Evolutionary conservation across 306 rosid genomes (phyloP), one percentile per base, ranked within the genome.

Genomic region (Cucumis cinereus): DNA sequence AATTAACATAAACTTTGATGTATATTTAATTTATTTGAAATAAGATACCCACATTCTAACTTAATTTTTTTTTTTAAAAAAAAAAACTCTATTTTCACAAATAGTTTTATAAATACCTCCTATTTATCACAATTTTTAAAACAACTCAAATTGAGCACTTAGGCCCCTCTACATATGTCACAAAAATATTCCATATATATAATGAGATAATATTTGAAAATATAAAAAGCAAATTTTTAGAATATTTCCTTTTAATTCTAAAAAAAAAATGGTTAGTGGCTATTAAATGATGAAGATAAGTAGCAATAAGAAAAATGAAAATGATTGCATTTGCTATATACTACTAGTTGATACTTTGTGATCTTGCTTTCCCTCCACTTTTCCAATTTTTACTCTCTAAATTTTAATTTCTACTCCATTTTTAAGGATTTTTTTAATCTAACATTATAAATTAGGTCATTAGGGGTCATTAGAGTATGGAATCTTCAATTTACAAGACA

Each of bases 221-320:
- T 15, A 24, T 15, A 15, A 16, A 61, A 61, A 16, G 43, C 13
- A 62, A 30, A 30, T 30, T 30, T 30, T 30, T 30, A 2, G 0
- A 30, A 30, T 30, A 30, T 15, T 33, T 16, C 7, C 69, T 16
- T 61, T 62, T 30, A 30, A 62, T 12, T 28, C 41, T 59, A 26
- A 60, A 62, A 16, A 28, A 28, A 28, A 5, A 61, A 28, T 7
- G 68, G 70, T 14, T 9, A 35, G 70, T 63, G 70, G 70, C 16
- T 64, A 64, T 14, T 14, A 36, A 64, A 64, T 64, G 71, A 64
- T 36, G 71, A 64, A 64, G 71, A 64, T n/a, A 36, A 64, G 49
- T 64, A 64, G 71, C 71, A 64, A 64, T 64, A 64, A 36, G 49
- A 36, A 64, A 19, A 64, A 63, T 9, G 71, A 19, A 64, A 64